Evolutionary conservation across 139 green algal species (phyloP).

Genomic region (Chlamydomonas incerta): DNA sequence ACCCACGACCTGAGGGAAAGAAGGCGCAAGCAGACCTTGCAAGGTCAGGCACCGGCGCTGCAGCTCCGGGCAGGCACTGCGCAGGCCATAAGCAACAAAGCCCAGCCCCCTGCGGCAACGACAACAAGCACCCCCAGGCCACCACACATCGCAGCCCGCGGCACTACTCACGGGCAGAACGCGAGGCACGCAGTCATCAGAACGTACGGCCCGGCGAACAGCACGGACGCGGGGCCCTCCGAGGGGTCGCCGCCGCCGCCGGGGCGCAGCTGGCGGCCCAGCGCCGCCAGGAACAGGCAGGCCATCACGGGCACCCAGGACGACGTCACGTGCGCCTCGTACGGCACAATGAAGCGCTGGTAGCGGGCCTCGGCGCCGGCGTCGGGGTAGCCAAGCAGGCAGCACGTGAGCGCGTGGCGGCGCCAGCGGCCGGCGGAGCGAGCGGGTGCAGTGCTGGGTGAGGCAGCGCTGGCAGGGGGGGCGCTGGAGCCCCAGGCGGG

Average conservation of each 20-base stretch:
- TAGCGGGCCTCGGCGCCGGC: not conserved
- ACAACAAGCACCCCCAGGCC: not conserved
- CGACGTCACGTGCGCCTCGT: not conserved
- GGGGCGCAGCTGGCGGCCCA: constrained; percentile 1
- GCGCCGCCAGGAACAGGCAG: not conserved
- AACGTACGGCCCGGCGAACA: constrained; percentile 17
- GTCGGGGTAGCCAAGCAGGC: constrained; percentile 9
- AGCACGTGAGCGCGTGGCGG: not conserved
- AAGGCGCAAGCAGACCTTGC: not conserved
- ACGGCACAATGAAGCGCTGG: not conserved
- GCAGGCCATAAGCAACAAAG: not conserved
- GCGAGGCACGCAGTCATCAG: not conserved
- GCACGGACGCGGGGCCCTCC: not conserved
- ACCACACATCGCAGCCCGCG: no score
- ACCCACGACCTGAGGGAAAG: not conserved
- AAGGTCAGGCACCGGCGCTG: not conserved
- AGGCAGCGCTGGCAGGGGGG: not conserved
- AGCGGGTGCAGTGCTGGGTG: not conserved
- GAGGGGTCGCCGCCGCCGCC: not conserved
- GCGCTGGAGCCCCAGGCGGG: not conserved
- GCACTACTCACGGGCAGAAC: constrained; percentile 7
- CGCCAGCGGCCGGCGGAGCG: not conserved
- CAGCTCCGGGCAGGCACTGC: not conserved
- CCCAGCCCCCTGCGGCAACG: no score
- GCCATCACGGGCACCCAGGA: constrained; percentile 16